These are phyloP conservation scores for Ceratorhiza oryzae-sativae DNA, from an alignment of 1,284 basidiomycete species.

Conservation along the genomic window DNA sequence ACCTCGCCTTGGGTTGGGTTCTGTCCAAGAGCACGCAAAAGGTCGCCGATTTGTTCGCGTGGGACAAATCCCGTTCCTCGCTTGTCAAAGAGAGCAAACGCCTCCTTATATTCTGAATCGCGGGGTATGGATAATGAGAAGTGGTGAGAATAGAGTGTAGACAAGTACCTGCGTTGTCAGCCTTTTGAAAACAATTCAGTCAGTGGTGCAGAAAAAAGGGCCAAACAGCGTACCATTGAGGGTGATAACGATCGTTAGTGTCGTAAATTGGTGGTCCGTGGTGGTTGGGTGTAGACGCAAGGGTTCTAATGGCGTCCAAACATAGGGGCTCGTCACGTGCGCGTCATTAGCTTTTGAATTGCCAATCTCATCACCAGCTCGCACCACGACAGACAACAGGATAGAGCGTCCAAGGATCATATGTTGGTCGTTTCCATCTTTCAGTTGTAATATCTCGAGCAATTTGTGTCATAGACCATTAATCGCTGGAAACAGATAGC, in stretches of 20 bases:
- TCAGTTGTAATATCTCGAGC: not conserved
- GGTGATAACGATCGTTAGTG: not conserved
- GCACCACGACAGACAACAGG: conserved; percentile 14
- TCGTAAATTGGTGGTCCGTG: conserved; percentile 8
- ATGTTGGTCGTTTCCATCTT: not conserved
- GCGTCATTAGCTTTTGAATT: conserved; percentile 5
- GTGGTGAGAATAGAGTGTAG: not conserved
- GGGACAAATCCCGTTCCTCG: conserved; percentile 90
- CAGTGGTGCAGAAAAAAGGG: not conserved
- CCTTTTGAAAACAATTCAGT: not conserved
- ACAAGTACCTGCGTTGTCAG: conserved; percentile 26
- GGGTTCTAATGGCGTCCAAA: conserved; percentile 14
- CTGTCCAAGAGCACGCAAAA: conserved; percentile 93
- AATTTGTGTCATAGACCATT: not conserved
- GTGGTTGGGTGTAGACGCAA: conserved; percentile 3
- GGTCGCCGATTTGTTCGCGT: conserved; percentile 90
- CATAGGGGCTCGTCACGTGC: conserved; percentile 29
- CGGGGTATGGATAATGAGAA: not conserved
- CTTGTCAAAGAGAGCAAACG: conserved; percentile 98
- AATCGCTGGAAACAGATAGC: not conserved
- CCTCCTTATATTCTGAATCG: conserved; percentile 86
- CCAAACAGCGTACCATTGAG: conserved; percentile 3
- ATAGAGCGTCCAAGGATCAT: not conserved
- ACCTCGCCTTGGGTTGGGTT: conserved; percentile 99
- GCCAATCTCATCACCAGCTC: conserved; percentile 17